Conservation (phyloP, 176 grass and related monocot species). For the Leersia perrieri region DNA sequence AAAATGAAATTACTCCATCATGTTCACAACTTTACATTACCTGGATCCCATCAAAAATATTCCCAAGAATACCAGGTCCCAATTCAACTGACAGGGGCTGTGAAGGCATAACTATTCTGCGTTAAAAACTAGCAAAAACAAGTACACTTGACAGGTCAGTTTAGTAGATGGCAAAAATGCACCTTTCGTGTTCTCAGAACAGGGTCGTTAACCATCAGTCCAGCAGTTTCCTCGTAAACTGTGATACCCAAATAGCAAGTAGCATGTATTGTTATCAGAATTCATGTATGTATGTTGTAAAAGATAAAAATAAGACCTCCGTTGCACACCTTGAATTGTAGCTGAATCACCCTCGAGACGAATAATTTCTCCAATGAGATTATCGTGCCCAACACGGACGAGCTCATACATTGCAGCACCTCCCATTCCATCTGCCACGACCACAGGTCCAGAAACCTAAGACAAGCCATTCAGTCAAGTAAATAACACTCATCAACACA, state of each 20-base stretch:
- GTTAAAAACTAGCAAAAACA: conserved; percentile 13
- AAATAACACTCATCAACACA: not conserved
- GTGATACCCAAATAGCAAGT: not conserved
- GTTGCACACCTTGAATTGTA: conserved; percentile 65
- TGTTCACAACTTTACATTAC: conserved; percentile 22
- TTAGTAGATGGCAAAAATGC: not conserved
- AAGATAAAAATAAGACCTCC: conserved; percentile 2
- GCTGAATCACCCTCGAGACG: conserved; percentile 57
- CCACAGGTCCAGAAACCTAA: conserved; percentile 85
- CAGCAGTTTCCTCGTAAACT: conserved; percentile 69
- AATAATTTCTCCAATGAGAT: conserved; percentile 61
- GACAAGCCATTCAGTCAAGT: not conserved
- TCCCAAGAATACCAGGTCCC: conserved; percentile 87
- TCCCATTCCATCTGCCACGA: conserved; percentile 89
- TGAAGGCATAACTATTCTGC: conserved; percentile 3
- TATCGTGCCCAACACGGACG: conserved; percentile 50
- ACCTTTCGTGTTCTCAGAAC: conserved; percentile 63
- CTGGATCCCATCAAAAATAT: conserved; percentile 95
- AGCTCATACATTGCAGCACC: conserved; percentile 67
- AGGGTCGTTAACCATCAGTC: conserved; percentile 62
- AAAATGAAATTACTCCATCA: not conserved
- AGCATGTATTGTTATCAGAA: not conserved
- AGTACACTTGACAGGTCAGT: not conserved
- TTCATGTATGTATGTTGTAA: not conserved
- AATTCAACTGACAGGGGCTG: conserved; percentile 87